Percentiles rank a stretch among this genome's conserved stretches.
Conservation (phyloP, 2,329 filamentous ascomycete species). For the Aspergillus flavus region DNA sequence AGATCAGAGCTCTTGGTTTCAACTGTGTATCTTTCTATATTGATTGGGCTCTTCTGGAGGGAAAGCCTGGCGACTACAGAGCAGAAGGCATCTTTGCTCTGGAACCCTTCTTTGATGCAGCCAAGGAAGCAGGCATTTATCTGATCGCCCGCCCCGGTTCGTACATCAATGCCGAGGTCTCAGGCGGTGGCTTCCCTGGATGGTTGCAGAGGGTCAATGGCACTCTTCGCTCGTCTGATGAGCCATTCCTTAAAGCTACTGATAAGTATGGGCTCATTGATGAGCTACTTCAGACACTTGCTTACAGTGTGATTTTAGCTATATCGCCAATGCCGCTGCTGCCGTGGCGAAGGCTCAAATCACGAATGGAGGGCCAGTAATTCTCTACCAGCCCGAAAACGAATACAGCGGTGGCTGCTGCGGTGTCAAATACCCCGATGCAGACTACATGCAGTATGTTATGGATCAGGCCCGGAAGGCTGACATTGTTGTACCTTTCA, state of each 20-base stretch:
- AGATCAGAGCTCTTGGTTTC: slow-evolving; percentile 79
- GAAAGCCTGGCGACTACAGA: slow-evolving; percentile 68
- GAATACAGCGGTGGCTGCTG: slow-evolving; percentile 65
- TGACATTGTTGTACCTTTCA: slow-evolving; percentile 73
- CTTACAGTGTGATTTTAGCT: slow-evolving; percentile 44
- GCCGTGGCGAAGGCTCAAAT: slow-evolving; percentile 77
- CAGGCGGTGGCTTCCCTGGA: slow-evolving; percentile 77
- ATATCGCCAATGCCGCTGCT: slow-evolving; percentile 62
- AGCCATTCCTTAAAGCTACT: slow-evolving; percentile 66
- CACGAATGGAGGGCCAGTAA: slow-evolving; percentile 78
- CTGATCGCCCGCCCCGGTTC: slow-evolving; percentile 72
- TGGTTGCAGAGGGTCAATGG: slow-evolving; percentile 74
- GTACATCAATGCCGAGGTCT: slow-evolving; percentile 78
- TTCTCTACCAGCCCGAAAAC: slow-evolving; percentile 80
- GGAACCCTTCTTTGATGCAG: slow-evolving; percentile 76
- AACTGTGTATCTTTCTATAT: slow-evolving; percentile 79
- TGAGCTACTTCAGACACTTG: neutral
- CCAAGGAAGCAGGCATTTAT: slow-evolving; percentile 72
- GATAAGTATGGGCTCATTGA: slow-evolving; percentile 53
- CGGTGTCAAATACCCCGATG: slow-evolving; percentile 63
- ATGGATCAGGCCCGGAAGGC: slow-evolving; percentile 68
- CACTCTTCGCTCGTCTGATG: slow-evolving; percentile 63
- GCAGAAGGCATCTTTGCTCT: slow-evolving; percentile 73
- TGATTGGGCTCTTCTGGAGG: slow-evolving; percentile 77
- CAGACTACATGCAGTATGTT: slow-evolving; percentile 70